Evolutionary conservation across 371 early-diverging fungal species (phyloP).

Genomic region (Phascolomyces articulosus): DNA sequence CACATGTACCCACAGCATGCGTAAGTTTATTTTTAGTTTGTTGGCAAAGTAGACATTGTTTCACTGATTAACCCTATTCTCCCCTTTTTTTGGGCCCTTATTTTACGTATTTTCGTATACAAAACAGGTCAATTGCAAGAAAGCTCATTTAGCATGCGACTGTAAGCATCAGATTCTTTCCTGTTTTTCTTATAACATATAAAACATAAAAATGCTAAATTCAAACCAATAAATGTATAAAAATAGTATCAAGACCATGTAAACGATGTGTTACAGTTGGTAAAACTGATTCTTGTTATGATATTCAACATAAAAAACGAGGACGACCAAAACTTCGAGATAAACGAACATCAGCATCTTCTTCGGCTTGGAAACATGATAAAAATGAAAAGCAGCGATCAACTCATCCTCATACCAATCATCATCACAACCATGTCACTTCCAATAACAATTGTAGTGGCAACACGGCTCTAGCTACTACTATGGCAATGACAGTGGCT

Average conservation of each 20-base stretch:
- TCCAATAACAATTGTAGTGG: background rate
- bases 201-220: background rate
- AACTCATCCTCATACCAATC: background rate
- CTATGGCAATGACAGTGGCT: background rate
- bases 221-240: background rate
- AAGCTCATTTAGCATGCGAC: constrained; percentile 36
- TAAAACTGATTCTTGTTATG: constrained; percentile 75
- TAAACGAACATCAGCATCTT: constrained; percentile 23
- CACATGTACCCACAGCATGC: constrained; percentile 32
- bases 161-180: constrained; percentile 15
- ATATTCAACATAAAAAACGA: constrained; percentile 82
- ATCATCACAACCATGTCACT: background rate
- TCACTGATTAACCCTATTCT: too few species aligned
- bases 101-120: background rate
- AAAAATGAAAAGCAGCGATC: background rate
- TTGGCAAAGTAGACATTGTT: too few species aligned
- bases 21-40: constrained; percentile 16
- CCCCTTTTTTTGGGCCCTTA: background rate
- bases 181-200: background rate
- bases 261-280: constrained; percentile 75
- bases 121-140: constrained; percentile 31
- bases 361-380: constrained; percentile 2
- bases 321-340: constrained; percentile 78
- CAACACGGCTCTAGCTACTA: background rate
- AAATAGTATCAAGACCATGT: constrained; percentile 72